Conservation (phyloP, 2,329 filamentous ascomycete species). For the Fusarium continuum region DNA sequence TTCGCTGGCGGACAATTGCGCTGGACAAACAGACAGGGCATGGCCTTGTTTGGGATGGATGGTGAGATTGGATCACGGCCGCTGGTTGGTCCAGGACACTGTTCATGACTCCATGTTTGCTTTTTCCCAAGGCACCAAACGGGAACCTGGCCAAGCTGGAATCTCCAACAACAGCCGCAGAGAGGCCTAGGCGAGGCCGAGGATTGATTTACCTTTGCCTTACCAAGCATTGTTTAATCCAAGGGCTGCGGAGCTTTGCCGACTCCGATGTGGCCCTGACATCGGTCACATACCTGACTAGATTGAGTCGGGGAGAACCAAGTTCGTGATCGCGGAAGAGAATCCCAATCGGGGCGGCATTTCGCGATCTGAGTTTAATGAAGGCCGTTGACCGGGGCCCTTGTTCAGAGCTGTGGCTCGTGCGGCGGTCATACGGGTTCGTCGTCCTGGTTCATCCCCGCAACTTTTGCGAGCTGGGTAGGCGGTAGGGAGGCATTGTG, state of each 20-base stretch:
- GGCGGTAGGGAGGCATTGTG: too few relatives aligned
- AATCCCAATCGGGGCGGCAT: conserved; percentile 20
- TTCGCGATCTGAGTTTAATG: conserved; percentile 33
- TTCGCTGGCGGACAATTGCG: conserved; percentile 25
- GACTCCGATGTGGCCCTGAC: not conserved
- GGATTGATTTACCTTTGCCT: conserved; percentile 9
- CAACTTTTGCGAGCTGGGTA: conserved; percentile 17
- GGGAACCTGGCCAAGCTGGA: conserved; percentile 26
- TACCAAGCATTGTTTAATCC: conserved; percentile 5
- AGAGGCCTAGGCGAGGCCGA: conserved; percentile 27
- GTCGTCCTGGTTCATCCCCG: conserved; percentile 39
- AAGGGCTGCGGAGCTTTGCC: not conserved
- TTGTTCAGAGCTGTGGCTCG: conserved; percentile 35
- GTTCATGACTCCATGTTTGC: conserved; percentile 37
- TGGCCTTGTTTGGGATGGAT: conserved; percentile 25
- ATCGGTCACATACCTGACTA: not conserved
- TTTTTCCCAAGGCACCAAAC: conserved; percentile 38
- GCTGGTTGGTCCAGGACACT: conserved; percentile 31
- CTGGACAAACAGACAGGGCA: conserved; percentile 33
- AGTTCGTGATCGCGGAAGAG: conserved; percentile 9
- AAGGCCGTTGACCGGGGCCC: conserved; percentile 29
- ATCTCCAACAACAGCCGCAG: conserved; percentile 33
- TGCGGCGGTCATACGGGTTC: conserved; percentile 40
- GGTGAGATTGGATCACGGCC: conserved; percentile 18
- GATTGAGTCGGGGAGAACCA: conserved; percentile 14